Percentiles rank a stretch among this genome's conserved stretches.
These are phyloP conservation scores for Globisporangium splendens DNA, from an alignment of 352 stramenopile species.

Conservation along the genomic window DNA sequence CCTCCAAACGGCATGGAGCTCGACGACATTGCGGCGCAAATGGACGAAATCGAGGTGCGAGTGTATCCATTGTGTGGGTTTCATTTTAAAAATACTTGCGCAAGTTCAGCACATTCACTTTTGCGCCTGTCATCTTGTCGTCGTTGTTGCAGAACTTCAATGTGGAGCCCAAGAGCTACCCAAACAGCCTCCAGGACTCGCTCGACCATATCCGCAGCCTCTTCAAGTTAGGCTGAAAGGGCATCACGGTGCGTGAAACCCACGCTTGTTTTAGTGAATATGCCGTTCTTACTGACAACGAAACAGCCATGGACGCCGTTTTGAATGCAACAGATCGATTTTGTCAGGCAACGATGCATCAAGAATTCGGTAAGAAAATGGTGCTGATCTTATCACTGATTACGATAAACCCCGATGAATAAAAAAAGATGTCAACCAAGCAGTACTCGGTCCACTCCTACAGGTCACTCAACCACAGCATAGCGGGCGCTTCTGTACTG, in stretches of 20 bases:
- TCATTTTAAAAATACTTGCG: neutral
- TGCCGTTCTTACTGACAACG: no score
- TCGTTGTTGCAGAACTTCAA: conserved; percentile 50
- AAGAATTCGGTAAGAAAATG: no score
- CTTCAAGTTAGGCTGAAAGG: conserved; percentile 18
- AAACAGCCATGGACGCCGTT: no score
- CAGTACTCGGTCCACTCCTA: no score
- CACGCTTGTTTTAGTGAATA: no score
- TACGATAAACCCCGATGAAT: no score
- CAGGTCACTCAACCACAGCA: no score
- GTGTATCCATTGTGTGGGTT: neutral
- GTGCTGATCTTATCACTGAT: no score
- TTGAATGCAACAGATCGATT: no score
- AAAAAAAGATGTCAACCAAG: no score
- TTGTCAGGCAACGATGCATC: no score
- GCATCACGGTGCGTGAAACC: neutral
- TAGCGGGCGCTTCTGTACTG: neutral
- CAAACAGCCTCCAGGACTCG: conserved; percentile 59
- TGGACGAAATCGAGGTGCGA: conserved; percentile 57
- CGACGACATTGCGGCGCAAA: conserved; percentile 42
- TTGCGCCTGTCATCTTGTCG: no score
- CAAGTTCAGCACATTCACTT: neutral
- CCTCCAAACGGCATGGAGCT: conserved; percentile 38
- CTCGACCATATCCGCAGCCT: conserved; percentile 36
- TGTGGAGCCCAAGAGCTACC: conserved; percentile 45